A percentile compares a stretch with the other conserved stretches of the same genome.
Evolutionary conservation across 257 asterid species (phyloP).

Genomic region (Scutellaria barbata): DNA sequence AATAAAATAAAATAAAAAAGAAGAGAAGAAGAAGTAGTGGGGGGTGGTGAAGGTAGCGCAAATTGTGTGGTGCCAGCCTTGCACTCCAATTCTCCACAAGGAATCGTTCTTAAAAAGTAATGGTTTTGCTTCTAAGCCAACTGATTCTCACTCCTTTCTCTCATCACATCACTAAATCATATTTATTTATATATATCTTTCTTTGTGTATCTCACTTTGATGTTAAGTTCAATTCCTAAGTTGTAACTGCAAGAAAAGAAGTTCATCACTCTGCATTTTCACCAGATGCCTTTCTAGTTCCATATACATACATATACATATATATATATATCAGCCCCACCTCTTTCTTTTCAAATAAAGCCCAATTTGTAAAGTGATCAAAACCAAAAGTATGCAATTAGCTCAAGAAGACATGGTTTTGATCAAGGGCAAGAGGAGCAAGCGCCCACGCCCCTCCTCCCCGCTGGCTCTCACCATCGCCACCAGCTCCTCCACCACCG

Average conservation of each 20-base stretch:
- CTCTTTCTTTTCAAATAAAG: slow-evolving; percentile 27
- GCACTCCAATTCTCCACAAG: slow-evolving; percentile 91
- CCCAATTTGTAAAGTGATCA: not conserved
- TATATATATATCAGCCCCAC: slow-evolving; percentile 1
- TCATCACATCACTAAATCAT: not conserved
- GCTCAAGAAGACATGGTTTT: slow-evolving; percentile 41
- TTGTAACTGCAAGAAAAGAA: slow-evolving; percentile 42
- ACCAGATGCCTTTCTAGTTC: slow-evolving; percentile 9
- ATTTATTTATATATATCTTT: slow-evolving; percentile 5
- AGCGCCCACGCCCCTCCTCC: slow-evolving; percentile 62
- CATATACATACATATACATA: not conserved
- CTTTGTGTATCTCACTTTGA: slow-evolving; percentile 37
- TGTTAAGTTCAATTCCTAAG: slow-evolving; percentile 33
- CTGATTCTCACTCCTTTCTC: slow-evolving; percentile 60
- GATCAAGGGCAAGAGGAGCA: slow-evolving; percentile 71
- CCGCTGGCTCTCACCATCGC: slow-evolving; percentile 59
- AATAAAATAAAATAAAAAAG: not conserved
- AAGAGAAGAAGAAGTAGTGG: slow-evolving; percentile 42
- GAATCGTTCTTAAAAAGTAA: slow-evolving; percentile 75
- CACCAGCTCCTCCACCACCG: slow-evolving; percentile 51
- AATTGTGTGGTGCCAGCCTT: slow-evolving; percentile 92
- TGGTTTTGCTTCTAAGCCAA: slow-evolving; percentile 93
- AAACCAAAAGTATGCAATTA: slow-evolving; percentile 41
- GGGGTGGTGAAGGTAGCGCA: slow-evolving; percentile 59
- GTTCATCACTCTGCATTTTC: slow-evolving; percentile 38